Evolutionary conservation across 2,329 filamentous ascomycete genomes (phyloP), one percentile per base, ranked within the genome.

Genomic region (Microcyclospora tardicrescens): DNA sequence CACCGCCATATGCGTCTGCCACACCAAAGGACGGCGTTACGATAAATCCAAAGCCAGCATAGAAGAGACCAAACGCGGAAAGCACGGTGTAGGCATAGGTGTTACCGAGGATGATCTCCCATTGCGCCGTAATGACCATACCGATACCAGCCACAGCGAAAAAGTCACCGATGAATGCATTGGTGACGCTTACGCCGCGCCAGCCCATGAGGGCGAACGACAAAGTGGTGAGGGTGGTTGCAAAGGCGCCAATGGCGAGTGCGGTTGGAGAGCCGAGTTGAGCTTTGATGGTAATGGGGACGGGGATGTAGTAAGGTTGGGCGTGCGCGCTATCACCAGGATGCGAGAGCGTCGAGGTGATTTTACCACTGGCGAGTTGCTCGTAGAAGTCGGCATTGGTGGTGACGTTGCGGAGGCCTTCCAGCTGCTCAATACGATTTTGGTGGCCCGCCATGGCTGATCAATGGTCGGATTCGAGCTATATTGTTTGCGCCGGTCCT

Each of bases 171-270:
- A 75, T 62, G 45, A 66, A 73, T 2, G 69, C 67, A 38, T 72
- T 73, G 1, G 61, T 63, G 2, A 60, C 66, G 0, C 62, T 65
- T 0, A 75, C 62, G 8, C 67, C 68, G 29, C 72, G 60, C 58
- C 63, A 73, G 49, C 70, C 70, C 69, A 74, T 73, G 35, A 74
- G 51, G n/a, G 64, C 63, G 1, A 73, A 54, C 0, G 69, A 72
- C 1, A 75, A 54, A 0, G 70, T 73, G 0, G 68, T 72, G 12
- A 75, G 47, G 0, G 71, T 74, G 2, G 69, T 73, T 0, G 67
- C 64, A 44, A 75, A 74, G 2, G 65, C 69, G 1, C 69, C 69
- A 27, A 73, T 66, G 0, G 66, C 66, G 1, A 73, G 52, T 0
- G 67, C 65, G 9, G 67, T 68, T 63, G 52, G 52, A 42, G 45